A percentile compares a stretch with the other conserved stretches of the same genome.
These are phyloP conservation scores for Urochloa ruziziensis DNA, from an alignment of 176 grass and related monocot species.

Conservation along the genomic window DNA sequence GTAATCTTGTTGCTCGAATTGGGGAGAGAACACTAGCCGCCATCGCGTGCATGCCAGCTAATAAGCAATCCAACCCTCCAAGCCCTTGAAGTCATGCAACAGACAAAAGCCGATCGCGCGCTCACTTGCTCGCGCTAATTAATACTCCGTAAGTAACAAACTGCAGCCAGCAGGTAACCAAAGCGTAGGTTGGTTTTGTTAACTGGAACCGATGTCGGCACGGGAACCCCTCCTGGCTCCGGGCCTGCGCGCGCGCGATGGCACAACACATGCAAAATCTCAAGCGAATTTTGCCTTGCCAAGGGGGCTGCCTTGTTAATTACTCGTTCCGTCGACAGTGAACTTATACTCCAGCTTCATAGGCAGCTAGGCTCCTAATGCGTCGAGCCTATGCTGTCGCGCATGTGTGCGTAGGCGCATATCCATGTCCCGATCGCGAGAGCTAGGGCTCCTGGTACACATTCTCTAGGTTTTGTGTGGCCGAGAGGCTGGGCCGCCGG, in stretches of 20 bases:
- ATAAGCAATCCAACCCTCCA: conserved; percentile 4
- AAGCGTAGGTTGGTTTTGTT: conserved; percentile 30
- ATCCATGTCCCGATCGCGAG: no score
- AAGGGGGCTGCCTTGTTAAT: background rate
- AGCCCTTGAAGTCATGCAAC: conserved; percentile 15
- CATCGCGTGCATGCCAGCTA: conserved; percentile 18
- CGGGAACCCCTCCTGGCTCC: background rate
- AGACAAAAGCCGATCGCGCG: conserved; percentile 12
- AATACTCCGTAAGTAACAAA: no score
- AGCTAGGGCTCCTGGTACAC: background rate
- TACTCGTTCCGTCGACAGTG: background rate
- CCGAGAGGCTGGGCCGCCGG: no score
- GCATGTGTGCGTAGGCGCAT: conserved; percentile 7
- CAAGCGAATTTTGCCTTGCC: conserved; percentile 22
- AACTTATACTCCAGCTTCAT: background rate
- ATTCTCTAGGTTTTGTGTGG: conserved; percentile 15
- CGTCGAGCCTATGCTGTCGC: background rate
- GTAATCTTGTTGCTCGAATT: background rate
- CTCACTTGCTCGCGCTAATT: background rate
- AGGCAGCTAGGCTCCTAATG: background rate
- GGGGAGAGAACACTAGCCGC: background rate
- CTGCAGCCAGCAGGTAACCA: background rate
- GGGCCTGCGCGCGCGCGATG: background rate
- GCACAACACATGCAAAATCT: conserved; percentile 7
- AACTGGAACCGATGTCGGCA: conserved; percentile 41